phyloP scores from a whole-genome alignment of 2,329 filamentous ascomycete genomes.

The Trichophyton schoenleinii region DNA sequence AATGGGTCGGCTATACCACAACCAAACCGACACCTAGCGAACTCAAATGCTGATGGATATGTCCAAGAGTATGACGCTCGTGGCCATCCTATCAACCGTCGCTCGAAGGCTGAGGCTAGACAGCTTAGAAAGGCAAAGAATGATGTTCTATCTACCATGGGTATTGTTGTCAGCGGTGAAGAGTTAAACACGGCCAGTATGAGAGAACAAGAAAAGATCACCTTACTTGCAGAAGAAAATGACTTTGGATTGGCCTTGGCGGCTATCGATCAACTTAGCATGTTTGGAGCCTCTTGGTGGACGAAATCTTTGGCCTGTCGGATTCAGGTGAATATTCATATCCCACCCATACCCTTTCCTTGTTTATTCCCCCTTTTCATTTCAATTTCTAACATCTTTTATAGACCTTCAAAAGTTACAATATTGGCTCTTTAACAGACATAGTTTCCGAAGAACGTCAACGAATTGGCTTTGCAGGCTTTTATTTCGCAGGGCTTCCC shows the following conservation, averaged over 20 bases:
- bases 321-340: conserved; percentile 24
- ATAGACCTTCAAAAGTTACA: conserved; percentile 30
- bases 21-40: neutral
- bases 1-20: conserved; percentile 5
- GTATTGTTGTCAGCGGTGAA: conserved; percentile 35
- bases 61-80: conserved; percentile 37
- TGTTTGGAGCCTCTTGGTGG: conserved; percentile 34
- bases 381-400: neutral
- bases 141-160: conserved; percentile 39
- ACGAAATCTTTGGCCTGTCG: conserved; percentile 26
- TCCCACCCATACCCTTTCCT: too few relatives aligned
- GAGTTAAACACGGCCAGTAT: conserved; percentile 24
- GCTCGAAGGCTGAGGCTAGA: conserved; percentile 28
- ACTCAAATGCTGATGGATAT: conserved; percentile 30
- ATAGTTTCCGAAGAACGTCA: conserved; percentile 28
- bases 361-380: neutral
- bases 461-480: conserved; percentile 23
- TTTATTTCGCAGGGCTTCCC: conserved; percentile 32
- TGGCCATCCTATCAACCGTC: conserved; percentile 36
- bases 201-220: conserved; percentile 28
- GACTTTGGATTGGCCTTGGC: conserved; percentile 32
- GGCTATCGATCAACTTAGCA: conserved; percentile 30
- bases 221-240: conserved; percentile 30
- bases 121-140: conserved; percentile 38
- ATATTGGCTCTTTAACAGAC: conserved; percentile 24